Base-by-base conservation (phyloP, 2,329 filamentous ascomycete species). In the Akanthomyces dipterigenus region DNA sequence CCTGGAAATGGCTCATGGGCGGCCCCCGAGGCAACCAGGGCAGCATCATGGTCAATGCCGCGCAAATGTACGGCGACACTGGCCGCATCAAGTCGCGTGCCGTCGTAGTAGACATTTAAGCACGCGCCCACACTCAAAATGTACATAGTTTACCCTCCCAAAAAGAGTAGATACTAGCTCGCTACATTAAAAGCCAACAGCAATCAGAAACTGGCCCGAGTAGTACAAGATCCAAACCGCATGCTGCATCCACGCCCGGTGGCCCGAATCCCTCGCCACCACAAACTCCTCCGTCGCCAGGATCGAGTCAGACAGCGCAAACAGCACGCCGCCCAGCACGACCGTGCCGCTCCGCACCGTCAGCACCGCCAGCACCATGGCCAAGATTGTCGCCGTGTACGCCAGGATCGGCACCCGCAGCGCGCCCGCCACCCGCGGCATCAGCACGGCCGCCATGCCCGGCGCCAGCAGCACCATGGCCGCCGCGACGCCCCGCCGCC, bases 1-100 rank as follows among this genome's bases (percentile, higher is more conserved):
- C 82, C 5, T 84, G 81, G 79, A 82, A 83, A 66, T 83, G 80
- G 77, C 67, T 83, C 38, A 83, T 83, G 81, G 74, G 77, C 0
- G 82, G 82, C 0, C 78, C 80, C 0, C 79, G 78, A 9, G 76
- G 75, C 7, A 79, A 80, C 62, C 72, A 77, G 40, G 80, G 81
- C 18, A 75, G 77, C 9, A 64, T 85, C 28, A 77, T 86, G 76
- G 77, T 85, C 34, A 86, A 86, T 65, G 83, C 82, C 1, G 79
- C 77, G 1, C 81, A 84, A 67, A 82, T 83, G 76, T 73, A 81
- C 64, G 79, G 80, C 12, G 80, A 80, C 62, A 79, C 81, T 1
- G 81, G 80, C 2, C 78, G 73, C 63, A 69, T 82, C 45, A 77
- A 75, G 31, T 80, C 75, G 49, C 66, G 74, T 28, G 72, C 72